Evolutionary conservation across 441 rosid species (phyloP), one percentile per base, ranked within the genome.

Genomic region (Syzygium malaccense): DNA sequence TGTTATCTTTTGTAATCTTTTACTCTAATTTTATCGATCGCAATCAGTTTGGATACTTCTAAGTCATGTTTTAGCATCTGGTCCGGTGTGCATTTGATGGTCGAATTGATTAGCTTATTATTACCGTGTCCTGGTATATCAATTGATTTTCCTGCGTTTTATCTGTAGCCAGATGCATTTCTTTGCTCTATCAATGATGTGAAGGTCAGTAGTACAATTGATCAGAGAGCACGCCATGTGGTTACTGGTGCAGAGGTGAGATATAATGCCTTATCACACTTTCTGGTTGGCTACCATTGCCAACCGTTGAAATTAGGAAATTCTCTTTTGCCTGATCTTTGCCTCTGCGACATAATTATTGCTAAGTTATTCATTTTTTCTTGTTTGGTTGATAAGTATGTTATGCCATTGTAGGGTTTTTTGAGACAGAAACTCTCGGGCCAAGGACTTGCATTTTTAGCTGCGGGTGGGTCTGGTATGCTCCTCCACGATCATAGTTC

Each of bases 391-490:
- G 28, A 71, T 6, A 37, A 71, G 80, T 71, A 71, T 37, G 20
- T 83, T 45, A 86, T 89, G 75, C 86, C 87, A 49, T 92, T 90
- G 45, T 87, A 98, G 99, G 98, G 94, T 78, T 95, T 97, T 94
- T 93, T 98, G 91, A 95, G 99, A 90, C 99, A 98, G 94, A 96
- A 92, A 92, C 71, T 97, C 90, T 90, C 98, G 37, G 99, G 99
- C 66, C 99, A 95, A 92, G 99, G 99, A 88, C 98, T 98, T 91
- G 99, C 99, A 66, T 98, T 98, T 89, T 94, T 98, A 90, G 90
- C 94, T 62, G 99, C 96, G 9, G 98, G 99, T 91, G 99, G 99
- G 94, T 95, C 99, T 89, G 99, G 99, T 98, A 97, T 89, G 93
- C 85, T 37, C 88, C 85, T 88, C 33, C 86, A 68, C 23, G 8